Evolutionary conservation across 169 alveolate genomes (phyloP).

Genomic region (Plasmodium coatneyi): DNA sequence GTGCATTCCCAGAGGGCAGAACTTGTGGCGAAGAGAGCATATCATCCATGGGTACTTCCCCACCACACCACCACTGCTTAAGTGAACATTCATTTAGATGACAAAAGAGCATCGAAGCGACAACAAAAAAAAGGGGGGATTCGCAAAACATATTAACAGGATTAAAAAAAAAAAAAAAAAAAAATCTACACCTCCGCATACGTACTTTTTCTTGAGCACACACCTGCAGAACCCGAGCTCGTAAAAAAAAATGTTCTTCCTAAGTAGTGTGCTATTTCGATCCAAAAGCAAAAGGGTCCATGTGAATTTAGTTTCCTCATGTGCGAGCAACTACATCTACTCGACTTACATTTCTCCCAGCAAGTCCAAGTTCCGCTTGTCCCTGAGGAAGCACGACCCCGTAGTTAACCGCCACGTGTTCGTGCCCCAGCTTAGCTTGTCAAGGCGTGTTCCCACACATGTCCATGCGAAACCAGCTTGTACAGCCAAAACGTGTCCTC

Average conservation of each 20-base stretch:
- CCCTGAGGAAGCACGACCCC: conserved; percentile 88
- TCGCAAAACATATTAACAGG: neutral
- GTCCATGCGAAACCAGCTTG: too few relatives aligned
- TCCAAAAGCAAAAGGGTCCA: conserved; percentile 88
- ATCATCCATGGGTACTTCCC: neutral
- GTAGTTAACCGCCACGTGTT: conserved; percentile 88
- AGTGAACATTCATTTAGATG: neutral
- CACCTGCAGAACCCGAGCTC: neutral
- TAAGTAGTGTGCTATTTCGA: conserved; percentile 79
- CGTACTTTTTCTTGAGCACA: neutral
- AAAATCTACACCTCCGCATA: neutral
- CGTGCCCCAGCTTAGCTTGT: conserved; percentile 26
- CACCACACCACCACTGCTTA: neutral
- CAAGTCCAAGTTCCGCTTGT: conserved; percentile 84
- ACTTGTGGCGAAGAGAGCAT: neutral
- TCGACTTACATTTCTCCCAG: conserved; percentile 87
- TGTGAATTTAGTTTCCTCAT: conserved; percentile 85
- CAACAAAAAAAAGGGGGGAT: neutral
- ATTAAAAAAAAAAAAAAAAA: neutral
- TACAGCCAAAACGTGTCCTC: neutral
- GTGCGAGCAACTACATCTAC: conserved; percentile 85
- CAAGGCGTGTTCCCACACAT: neutral
- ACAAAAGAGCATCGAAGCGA: neutral
- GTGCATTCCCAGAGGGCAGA: neutral
- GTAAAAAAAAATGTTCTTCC: conserved; percentile 80